Conservation (phyloP, 192 early-diverging fungal genomes). For the Entomortierella beljakovae region DNA sequence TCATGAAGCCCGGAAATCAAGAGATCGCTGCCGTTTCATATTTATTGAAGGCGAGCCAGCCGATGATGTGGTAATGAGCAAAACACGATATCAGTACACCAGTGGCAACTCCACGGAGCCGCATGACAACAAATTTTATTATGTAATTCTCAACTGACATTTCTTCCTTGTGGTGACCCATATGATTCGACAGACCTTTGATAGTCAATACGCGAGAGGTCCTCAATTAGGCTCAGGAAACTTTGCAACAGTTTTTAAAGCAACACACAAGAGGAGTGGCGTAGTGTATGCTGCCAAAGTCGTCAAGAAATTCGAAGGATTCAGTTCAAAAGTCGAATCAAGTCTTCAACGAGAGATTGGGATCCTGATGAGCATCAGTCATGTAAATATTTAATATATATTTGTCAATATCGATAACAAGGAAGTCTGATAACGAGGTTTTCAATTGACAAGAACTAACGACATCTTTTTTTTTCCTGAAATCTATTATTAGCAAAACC, state of each 20-base stretch:
- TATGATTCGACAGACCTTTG: conserved; percentile 32
- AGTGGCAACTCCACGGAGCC: too few species aligned
- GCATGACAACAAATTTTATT: too few species aligned
- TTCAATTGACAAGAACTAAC: neutral
- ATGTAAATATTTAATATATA: conserved; percentile 50
- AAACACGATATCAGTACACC: too few species aligned
- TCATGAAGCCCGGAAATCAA: conserved; percentile 47
- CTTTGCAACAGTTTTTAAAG: conserved; percentile 74
- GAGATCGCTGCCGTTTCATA: conserved; percentile 21
- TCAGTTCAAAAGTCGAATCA: conserved; percentile 75
- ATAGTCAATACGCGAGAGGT: conserved; percentile 45
- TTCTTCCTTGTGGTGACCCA: neutral
- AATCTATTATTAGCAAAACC: conserved; percentile 18
- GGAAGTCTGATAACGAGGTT: too few species aligned
- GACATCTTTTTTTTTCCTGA: conserved; percentile 19
- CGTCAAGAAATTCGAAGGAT: conserved; percentile 75
- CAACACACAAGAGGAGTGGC: conserved; percentile 62
- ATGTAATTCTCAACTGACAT: too few species aligned
- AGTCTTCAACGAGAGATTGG: conserved; percentile 73
- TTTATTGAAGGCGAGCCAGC: conserved; percentile 50
- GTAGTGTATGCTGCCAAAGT: conserved; percentile 78
- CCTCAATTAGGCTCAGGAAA: conserved; percentile 60
- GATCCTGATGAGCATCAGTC: conserved; percentile 74
- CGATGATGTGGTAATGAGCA: conserved; percentile 17
- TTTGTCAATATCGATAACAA: too few species aligned